phyloP scores from a whole-genome alignment of 805 yeast species.

The Wickerhamomyces alni region DNA sequence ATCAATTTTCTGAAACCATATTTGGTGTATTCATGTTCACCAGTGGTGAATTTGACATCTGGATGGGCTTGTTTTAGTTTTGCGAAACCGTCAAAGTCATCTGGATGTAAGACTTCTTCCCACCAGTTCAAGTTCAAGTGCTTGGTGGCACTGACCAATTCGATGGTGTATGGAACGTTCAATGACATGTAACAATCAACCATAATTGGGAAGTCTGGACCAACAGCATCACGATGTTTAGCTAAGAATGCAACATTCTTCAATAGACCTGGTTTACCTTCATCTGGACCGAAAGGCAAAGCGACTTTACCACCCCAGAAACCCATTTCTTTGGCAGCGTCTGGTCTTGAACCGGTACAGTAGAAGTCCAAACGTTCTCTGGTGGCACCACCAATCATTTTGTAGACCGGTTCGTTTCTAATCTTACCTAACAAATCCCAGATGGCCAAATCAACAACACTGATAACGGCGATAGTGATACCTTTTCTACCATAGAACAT shows the following conservation, averaged over 20 bases:
- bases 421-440: slow-evolving; percentile 47
- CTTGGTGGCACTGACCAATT: slow-evolving; percentile 36
- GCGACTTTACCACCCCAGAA: slow-evolving; percentile 52
- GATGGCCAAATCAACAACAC: slow-evolving; percentile 42
- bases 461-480: slow-evolving; percentile 39
- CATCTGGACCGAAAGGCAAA: slow-evolving; percentile 44
- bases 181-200: slow-evolving; percentile 49
- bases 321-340: slow-evolving; percentile 43
- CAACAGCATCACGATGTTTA: slow-evolving; percentile 39
- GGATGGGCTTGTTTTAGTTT: slow-evolving; percentile 41
- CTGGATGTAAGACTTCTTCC: slow-evolving; percentile 47
- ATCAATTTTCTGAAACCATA: slow-evolving; percentile 46
- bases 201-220: slow-evolving; percentile 48
- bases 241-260: slow-evolving; percentile 40
- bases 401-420: slow-evolving; percentile 45
- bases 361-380: slow-evolving; percentile 39
- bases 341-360: slow-evolving; percentile 44
- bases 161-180: slow-evolving; percentile 42
- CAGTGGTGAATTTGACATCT: slow-evolving; percentile 43
- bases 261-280: slow-evolving; percentile 39
- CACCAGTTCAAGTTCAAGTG: slow-evolving; percentile 47
- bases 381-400: slow-evolving; percentile 46
- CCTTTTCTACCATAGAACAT: slow-evolving; percentile 49
- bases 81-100: slow-evolving; percentile 43
- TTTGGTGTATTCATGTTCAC: slow-evolving; percentile 47